Conservation (phyloP, 2,329 filamentous ascomycete species). For the Fusarium setosum region DNA sequence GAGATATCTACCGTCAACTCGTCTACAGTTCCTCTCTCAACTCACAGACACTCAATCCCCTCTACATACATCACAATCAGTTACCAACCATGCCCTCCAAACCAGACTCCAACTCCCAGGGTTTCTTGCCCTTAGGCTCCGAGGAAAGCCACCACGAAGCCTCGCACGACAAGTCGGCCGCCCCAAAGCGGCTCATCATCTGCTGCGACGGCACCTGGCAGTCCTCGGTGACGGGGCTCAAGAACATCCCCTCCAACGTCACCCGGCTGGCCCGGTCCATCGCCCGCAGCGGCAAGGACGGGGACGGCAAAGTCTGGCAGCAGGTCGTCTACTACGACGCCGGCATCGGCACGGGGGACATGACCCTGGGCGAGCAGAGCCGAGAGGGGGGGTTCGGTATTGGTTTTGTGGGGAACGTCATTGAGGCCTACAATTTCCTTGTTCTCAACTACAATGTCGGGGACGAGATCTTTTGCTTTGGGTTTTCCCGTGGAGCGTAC, state of each 20-base stretch:
- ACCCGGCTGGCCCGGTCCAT: slow-evolving; percentile 47
- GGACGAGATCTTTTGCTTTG: slow-evolving; percentile 49
- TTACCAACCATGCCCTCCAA: slow-evolving; percentile 26
- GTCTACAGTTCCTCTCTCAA: background rate
- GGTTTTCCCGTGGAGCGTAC: slow-evolving; percentile 52
- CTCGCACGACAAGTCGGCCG: slow-evolving; percentile 14
- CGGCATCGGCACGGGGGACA: slow-evolving; percentile 45
- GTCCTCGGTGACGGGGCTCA: slow-evolving; percentile 37
- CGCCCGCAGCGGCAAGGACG: slow-evolving; percentile 36
- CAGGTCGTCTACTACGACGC: slow-evolving; percentile 53
- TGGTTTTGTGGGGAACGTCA: slow-evolving; percentile 46
- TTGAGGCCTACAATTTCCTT: slow-evolving; percentile 51
- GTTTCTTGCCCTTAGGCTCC: slow-evolving; percentile 26
- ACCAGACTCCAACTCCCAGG: slow-evolving; percentile 5
- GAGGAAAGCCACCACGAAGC: slow-evolving; percentile 28
- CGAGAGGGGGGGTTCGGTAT: slow-evolving; percentile 40
- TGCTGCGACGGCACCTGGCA: slow-evolving; percentile 54
- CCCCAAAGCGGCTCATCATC: slow-evolving; percentile 44
- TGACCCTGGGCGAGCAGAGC: slow-evolving; percentile 26
- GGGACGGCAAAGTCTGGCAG: slow-evolving; percentile 44
- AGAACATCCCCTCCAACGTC: slow-evolving; percentile 47
- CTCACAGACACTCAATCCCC: background rate
- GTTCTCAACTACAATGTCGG: slow-evolving; percentile 47
- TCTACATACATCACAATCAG: background rate
- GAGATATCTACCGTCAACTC: background rate